These are phyloP conservation scores for Collybia nuda DNA, from an alignment of 768 basidiomycete genomes.

Conservation along the genomic window DNA sequence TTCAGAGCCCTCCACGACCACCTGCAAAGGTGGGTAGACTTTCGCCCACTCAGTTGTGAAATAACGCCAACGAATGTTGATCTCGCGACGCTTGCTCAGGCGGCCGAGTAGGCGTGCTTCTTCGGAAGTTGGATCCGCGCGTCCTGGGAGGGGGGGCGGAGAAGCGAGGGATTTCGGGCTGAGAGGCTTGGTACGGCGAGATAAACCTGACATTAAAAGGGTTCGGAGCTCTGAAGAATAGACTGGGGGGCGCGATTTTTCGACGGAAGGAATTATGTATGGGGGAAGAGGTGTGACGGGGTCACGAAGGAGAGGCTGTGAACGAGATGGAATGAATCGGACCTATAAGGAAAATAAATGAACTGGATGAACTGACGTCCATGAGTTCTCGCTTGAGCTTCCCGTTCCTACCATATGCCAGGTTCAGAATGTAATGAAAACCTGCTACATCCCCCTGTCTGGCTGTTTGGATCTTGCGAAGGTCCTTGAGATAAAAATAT, in stretches of 20 bases:
- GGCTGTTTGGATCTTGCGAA: constrained; percentile 52
- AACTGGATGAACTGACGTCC: constrained; percentile 42
- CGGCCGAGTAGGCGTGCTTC: constrained; percentile 62
- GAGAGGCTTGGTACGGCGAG: constrained; percentile 48
- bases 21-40: constrained; percentile 59
- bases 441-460: constrained; percentile 48
- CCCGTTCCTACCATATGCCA: constrained; percentile 78
- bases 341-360: not conserved
- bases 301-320: constrained; percentile 57
- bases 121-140: constrained; percentile 54
- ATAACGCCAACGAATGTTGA: constrained; percentile 71
- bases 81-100: constrained; percentile 71
- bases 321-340: constrained; percentile 2
- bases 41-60: constrained; percentile 56
- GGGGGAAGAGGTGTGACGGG: constrained; percentile 38
- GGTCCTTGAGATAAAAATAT: constrained; percentile 39
- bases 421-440: constrained; percentile 58
- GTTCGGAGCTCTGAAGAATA: constrained; percentile 64
- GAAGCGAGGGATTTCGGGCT: constrained; percentile 33
- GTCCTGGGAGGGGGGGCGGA: constrained; percentile 59
- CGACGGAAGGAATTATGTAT: constrained; percentile 49
- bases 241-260: constrained; percentile 59
- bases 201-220: constrained; percentile 53
- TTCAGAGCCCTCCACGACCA: constrained; percentile 23
- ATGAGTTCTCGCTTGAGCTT: constrained; percentile 69